A percentile compares a stretch with the other conserved stretches of the same genome.
Evolutionary conservation across 306 rosid genomes (phyloP).

Genomic region (Castanospermum australe): DNA sequence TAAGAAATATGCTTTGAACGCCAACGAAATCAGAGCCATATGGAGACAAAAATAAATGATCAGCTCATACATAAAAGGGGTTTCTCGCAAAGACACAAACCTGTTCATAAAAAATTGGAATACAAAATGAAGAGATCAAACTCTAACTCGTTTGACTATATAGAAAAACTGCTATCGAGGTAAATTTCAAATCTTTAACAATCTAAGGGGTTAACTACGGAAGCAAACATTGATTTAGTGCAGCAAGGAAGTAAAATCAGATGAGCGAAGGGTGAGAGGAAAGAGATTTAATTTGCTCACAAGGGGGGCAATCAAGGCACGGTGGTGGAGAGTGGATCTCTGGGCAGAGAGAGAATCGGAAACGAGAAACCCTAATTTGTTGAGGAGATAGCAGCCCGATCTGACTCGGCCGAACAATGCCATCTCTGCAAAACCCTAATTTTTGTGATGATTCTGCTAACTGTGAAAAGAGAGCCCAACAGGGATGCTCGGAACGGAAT

Average conservation of each 20-base stretch:
- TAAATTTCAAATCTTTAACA: neutral
- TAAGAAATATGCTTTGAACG: neutral
- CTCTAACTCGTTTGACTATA: neutral
- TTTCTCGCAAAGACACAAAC: neutral
- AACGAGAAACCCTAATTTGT: constrained; percentile 38
- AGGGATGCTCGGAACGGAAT: neutral
- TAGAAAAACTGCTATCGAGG: neutral
- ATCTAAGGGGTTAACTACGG: neutral
- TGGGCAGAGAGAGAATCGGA: constrained; percentile 38
- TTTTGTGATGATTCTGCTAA: constrained; percentile 11
- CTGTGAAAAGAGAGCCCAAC: too few relatives aligned
- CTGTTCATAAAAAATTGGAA: neutral
- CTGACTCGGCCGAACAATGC: constrained; percentile 60
- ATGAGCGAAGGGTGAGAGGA: neutral
- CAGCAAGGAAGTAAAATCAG: neutral
- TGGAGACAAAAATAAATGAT: neutral
- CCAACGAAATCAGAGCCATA: neutral
- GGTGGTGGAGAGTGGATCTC: constrained; percentile 40
- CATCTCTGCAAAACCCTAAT: constrained; percentile 64
- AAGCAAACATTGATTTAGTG: neutral
- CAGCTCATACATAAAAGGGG: neutral
- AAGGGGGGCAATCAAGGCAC: constrained; percentile 43
- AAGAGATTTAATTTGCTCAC: constrained; percentile 29
- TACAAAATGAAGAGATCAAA: neutral
- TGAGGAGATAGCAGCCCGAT: constrained; percentile 56